These are phyloP conservation scores for Penicillium coffeae DNA, from an alignment of 495 filamentous ascomycete genomes.

Conservation along the genomic window DNA sequence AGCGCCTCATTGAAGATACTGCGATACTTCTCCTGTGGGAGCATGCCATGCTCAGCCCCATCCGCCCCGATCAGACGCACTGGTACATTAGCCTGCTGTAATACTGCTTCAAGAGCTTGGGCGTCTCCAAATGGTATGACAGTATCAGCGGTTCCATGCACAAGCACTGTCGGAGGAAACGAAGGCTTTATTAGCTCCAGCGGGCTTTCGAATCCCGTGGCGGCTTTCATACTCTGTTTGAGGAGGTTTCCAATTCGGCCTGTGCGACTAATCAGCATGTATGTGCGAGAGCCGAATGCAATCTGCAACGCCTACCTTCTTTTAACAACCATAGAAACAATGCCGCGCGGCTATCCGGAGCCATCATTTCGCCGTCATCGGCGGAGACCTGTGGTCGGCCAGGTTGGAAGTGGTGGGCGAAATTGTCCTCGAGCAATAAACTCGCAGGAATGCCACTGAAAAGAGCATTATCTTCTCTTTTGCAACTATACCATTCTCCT, in stretches of 20 bases:
- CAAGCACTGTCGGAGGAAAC: not conserved
- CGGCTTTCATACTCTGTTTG: not conserved
- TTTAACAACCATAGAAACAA: not conserved
- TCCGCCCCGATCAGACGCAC: not conserved
- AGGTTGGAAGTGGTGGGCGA: not conserved
- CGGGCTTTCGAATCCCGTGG: not conserved
- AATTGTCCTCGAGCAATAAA: not conserved
- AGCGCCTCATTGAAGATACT: not conserved
- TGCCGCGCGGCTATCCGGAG: not conserved
- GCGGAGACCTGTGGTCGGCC: not conserved
- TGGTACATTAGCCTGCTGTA: not conserved
- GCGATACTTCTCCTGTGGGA: not conserved
- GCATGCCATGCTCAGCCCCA: not conserved
- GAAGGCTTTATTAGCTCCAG: not conserved
- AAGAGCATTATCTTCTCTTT: not conserved
- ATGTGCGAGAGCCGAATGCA: not conserved
- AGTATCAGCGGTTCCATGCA: not conserved
- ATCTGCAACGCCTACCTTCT: not conserved
- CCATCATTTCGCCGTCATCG: not conserved
- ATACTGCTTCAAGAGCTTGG: not conserved
- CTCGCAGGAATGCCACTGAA: not conserved
- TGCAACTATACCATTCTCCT: not conserved
- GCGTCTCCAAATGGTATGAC: not conserved
- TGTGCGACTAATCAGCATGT: not conserved
- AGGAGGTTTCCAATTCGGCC: not conserved